These are phyloP conservation scores for Hyphopichia buzzinii DNA, from an alignment of 1,139 yeast species.

Conservation along the genomic window DNA sequence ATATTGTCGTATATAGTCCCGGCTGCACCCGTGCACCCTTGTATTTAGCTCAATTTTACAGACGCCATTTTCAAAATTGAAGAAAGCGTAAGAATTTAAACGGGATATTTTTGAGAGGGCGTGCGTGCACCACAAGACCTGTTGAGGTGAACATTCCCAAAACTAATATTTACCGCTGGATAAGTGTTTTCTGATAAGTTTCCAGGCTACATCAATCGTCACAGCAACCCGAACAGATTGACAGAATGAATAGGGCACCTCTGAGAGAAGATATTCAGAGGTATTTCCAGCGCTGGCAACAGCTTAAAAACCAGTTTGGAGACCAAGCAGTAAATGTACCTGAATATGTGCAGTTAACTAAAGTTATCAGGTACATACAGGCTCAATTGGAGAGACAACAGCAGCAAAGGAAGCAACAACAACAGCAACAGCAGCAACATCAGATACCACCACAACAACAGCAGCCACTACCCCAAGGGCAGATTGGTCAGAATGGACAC, in stretches of 20 bases:
- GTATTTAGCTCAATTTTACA: too few species aligned
- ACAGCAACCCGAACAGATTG: too few species aligned
- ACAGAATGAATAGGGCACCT: conserved; percentile 27
- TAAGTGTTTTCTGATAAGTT: too few species aligned
- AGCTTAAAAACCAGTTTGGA: conserved; percentile 60
- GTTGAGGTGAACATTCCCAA: too few species aligned
- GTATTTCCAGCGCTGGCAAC: conserved; percentile 58
- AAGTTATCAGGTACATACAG: conserved; percentile 53
- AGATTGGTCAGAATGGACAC: conserved; percentile 3
- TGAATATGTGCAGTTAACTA: conserved; percentile 60
- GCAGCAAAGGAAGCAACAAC: conserved; percentile 22
- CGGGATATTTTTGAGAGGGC: too few species aligned
- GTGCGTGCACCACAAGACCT: too few species aligned
- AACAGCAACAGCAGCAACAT: conserved; percentile 13
- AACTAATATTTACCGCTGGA: too few species aligned
- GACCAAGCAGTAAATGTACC: conserved; percentile 61
- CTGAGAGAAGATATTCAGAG: conserved; percentile 45
- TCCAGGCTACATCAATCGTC: too few species aligned
- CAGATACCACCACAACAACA: conserved; percentile 10
- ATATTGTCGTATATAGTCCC: too few species aligned
- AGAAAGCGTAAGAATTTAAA: too few species aligned
- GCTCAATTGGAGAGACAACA: conserved; percentile 18
- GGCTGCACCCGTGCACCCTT: too few species aligned
- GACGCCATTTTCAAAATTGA: too few species aligned
- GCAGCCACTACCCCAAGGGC: conserved; percentile 11